phyloP scores from a whole-genome alignment of 176 grass and related monocot genomes.

The Cenchrus fungigraminus region DNA sequence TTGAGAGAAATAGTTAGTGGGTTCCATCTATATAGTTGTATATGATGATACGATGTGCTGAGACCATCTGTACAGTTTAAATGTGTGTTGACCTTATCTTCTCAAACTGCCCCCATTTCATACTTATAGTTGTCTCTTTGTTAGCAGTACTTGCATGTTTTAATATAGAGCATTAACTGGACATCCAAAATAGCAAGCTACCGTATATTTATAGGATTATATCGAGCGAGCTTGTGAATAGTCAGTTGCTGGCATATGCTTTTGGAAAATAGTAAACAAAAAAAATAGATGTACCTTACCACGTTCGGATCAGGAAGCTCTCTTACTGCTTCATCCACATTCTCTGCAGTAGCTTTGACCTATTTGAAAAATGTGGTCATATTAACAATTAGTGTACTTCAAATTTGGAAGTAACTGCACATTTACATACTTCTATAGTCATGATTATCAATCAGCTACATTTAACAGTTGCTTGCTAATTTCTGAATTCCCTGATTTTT shows the following conservation, averaged over 20 bases:
- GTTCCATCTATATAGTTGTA: too few species aligned
- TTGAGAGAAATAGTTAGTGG: too few species aligned
- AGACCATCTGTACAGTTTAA: constrained; percentile 18
- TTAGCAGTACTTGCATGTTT: background rate
- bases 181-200: background rate
- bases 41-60: background rate
- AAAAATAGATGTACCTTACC: constrained; percentile 92
- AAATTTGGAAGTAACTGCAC: constrained; percentile 23
- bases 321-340: constrained; percentile 95
- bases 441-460: background rate
- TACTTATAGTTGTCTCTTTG: background rate
- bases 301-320: constrained; percentile 97
- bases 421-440: background rate
- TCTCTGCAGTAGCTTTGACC: constrained; percentile 99
- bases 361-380: constrained; percentile 39
- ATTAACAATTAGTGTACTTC: constrained; percentile 18
- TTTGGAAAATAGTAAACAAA: constrained; percentile 43
- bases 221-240: background rate
- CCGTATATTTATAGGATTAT: constrained; percentile 2
- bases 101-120: background rate
- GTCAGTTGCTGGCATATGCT: background rate
- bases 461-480: background rate
- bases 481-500: background rate
- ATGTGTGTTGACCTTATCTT: background rate
- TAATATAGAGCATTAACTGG: constrained; percentile 1